A percentile compares a stretch with the other conserved stretches of the same genome.
Evolutionary conservation across 2,329 filamentous ascomycete genomes (phyloP).

Genomic region (Colletotrichum camelliae): DNA sequence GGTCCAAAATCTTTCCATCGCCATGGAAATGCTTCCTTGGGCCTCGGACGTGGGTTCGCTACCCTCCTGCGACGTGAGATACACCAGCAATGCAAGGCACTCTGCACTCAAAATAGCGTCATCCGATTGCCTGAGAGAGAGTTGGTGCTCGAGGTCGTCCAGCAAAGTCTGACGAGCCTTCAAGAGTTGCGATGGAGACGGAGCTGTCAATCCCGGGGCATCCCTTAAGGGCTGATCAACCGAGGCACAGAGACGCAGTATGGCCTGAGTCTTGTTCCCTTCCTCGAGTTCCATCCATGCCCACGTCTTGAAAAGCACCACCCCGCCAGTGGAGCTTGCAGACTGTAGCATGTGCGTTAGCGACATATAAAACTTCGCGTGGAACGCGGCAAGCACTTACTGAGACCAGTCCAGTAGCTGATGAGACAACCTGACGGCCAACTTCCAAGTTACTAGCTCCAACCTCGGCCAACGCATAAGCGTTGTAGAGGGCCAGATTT

Average conservation of each 20-base stretch:
- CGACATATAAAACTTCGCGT: not conserved
- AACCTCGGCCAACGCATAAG: slow-evolving; percentile 77
- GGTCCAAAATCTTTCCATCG: slow-evolving; percentile 44
- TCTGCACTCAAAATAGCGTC: slow-evolving; percentile 64
- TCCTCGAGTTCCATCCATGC: slow-evolving; percentile 69
- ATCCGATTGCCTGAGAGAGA: slow-evolving; percentile 54
- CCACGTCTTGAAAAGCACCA: slow-evolving; percentile 63
- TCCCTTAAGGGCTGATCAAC: slow-evolving; percentile 33
- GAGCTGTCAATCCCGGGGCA: slow-evolving; percentile 23
- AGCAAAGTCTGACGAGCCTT: slow-evolving; percentile 59
- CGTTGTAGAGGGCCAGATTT: slow-evolving; percentile 75
- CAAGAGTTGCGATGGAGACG: slow-evolving; percentile 48
- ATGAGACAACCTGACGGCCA: slow-evolving; percentile 69
- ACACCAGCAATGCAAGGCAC: slow-evolving; percentile 69
- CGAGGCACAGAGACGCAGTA: slow-evolving; percentile 45
- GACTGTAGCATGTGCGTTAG: not conserved
- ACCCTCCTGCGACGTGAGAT: slow-evolving; percentile 56
- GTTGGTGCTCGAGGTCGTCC: slow-evolving; percentile 58
- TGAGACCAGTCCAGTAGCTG: slow-evolving; percentile 55
- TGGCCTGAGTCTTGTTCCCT: slow-evolving; percentile 37
- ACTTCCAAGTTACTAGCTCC: slow-evolving; percentile 60
- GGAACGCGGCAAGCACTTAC: slow-evolving; percentile 28
- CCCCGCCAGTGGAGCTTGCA: slow-evolving; percentile 19
- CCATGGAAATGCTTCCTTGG: slow-evolving; percentile 63
- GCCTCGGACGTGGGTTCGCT: slow-evolving; percentile 47